Evolutionary conservation across 441 rosid species (phyloP), one percentile per base, ranked within the genome.

Genomic region (Dalechampia spathulata): DNA sequence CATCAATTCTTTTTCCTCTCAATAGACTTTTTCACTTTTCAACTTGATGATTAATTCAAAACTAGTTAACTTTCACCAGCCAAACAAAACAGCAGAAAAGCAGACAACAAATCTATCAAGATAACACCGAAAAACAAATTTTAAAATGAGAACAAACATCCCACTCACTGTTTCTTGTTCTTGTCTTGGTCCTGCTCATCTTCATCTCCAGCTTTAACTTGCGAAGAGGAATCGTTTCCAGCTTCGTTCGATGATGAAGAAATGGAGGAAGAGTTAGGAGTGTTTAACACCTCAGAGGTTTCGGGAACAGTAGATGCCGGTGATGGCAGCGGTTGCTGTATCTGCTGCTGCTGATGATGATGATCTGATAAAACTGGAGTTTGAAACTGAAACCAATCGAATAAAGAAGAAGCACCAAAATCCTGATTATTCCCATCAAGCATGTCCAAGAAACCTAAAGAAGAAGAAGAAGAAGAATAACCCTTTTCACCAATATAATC

Each of bases 241-340:
- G 73, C 83, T 65, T 81, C 96, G 43, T 88, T 86, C 0, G 90
- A 91, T 2, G 90, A 91, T 6, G 81, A 78, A 16, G 98, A 88
- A 64, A 82, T 67, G 21, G 95, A 87, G 6, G 88, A 76, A 3
- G 98, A 91, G 75, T 89, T 83, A 1, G 96, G 92, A 34, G 98
- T 84, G 10, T 80, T 84, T 59, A 79, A 58, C n/a, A 84, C 91
- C 75, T 86, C 98, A 7, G 90, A 81, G 6, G 86, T 73, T 61
- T 84, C 95, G 43, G 74, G 73, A 26, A 64, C 60, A 9, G 80
- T 67, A 56, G 82, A 67, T 1, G 70, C 71, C 66, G 78, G 76
- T 7, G 82, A 66, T 4, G 73, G 71, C 36, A 68, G 64, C 1
- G 45, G 57, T 8, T 30, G 34, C 34, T 30, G 5, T 30, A 3